Conservation (phyloP, 352 stramenopile genomes). For the Peronospora tabacina region DNA sequence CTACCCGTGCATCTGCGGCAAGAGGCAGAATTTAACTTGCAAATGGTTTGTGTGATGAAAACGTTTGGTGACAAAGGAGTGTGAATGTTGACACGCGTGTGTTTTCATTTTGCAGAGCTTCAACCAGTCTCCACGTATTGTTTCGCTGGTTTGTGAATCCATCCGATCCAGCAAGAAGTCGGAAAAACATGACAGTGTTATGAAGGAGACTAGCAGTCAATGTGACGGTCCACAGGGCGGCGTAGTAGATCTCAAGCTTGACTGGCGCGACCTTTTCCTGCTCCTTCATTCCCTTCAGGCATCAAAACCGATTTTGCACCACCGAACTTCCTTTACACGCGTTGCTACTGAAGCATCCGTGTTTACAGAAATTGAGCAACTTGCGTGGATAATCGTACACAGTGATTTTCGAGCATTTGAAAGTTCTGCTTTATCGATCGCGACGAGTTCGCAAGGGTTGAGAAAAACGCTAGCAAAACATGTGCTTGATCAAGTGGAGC, state of each 20-base stretch:
- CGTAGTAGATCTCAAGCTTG: slow-evolving; percentile 17
- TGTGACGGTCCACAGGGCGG: slow-evolving; percentile 5
- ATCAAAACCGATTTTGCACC: slow-evolving; percentile 73
- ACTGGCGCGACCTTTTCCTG: slow-evolving; percentile 57
- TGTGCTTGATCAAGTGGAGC: slow-evolving; percentile 28
- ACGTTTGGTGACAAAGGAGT: background rate
- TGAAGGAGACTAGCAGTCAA: slow-evolving; percentile 5
- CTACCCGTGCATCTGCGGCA: slow-evolving; percentile 48
- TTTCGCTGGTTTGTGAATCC: slow-evolving; percentile 44
- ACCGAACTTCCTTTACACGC: slow-evolving; percentile 45
- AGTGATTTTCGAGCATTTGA: slow-evolving; percentile 16
- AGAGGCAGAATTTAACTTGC: slow-evolving; percentile 70
- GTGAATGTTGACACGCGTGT: slow-evolving; percentile 1
- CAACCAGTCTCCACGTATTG: slow-evolving; percentile 44
- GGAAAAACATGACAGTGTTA: slow-evolving; percentile 2
- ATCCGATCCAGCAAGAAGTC: slow-evolving; percentile 24
- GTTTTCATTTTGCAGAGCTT: slow-evolving; percentile 31
- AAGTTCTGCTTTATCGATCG: slow-evolving; percentile 6
- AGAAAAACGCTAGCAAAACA: slow-evolving; percentile 24
- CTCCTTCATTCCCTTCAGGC: slow-evolving; percentile 67
- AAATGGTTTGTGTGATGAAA: slow-evolving; percentile 42
- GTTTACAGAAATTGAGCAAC: slow-evolving; percentile 39
- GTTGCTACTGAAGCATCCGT: slow-evolving; percentile 41
- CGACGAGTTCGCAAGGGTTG: background rate
- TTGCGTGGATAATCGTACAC: slow-evolving; percentile 35